Percentiles rank a stretch among this genome's conserved stretches.
Conservation (phyloP, 371 early-diverging fungal species). For the Mucor velutinosus region DNA sequence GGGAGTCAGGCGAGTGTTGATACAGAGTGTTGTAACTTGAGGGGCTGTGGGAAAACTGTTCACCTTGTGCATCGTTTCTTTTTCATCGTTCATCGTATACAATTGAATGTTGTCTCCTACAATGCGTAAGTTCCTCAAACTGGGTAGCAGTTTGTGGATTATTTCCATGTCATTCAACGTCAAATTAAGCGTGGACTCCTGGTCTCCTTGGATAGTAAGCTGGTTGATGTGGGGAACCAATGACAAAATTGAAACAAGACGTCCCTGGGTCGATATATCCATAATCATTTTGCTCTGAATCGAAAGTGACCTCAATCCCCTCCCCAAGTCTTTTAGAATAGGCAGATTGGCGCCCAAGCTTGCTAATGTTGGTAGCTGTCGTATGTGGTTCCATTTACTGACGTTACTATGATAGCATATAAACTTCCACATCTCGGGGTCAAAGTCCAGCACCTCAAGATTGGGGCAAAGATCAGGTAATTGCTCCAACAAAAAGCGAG, state of each 20-base stretch:
- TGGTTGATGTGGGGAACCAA: constrained; percentile 5
- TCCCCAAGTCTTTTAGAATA: constrained; percentile 8
- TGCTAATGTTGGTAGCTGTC: constrained; percentile 11
- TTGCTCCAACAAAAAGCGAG: constrained; percentile 6
- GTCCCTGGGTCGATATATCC: constrained; percentile 4
- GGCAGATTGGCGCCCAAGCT: constrained; percentile 5
- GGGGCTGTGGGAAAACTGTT: background rate
- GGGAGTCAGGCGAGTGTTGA: constrained; percentile 8
- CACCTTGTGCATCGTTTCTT: background rate
- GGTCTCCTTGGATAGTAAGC: background rate
- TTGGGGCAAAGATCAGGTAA: constrained; percentile 16
- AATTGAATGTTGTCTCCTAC: constrained; percentile 11
- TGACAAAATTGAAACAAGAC: constrained; percentile 2
- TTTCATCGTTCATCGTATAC: background rate
- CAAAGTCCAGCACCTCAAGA: constrained; percentile 13
- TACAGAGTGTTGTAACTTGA: background rate
- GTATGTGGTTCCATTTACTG: background rate
- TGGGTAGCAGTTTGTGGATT: constrained; percentile 5
- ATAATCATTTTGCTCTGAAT: constrained; percentile 13
- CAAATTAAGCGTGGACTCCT: background rate
- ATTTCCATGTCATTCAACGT: constrained; percentile 15
- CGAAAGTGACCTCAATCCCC: background rate
- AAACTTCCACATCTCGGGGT: constrained; percentile 13
- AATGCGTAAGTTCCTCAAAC: background rate
- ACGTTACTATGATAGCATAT: background rate